phyloP scores from a whole-genome alignment of 371 early-diverging fungal genomes.

The Sanchytrium tribonematis region DNA sequence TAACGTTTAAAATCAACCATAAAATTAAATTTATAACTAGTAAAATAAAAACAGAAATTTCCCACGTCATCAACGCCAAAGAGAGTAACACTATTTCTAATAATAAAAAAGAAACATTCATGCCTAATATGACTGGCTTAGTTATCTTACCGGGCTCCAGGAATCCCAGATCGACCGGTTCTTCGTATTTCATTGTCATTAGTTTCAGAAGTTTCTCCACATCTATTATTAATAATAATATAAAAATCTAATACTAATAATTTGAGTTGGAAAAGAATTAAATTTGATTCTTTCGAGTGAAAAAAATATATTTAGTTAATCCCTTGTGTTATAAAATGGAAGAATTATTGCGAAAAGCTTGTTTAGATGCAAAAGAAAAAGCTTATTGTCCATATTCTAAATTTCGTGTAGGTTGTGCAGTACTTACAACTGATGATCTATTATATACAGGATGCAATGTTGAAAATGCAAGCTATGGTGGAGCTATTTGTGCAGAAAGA shows the following conservation, averaged over 20 bases:
- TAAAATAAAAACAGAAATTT: not conserved
- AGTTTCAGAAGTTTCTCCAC: too few relatives aligned
- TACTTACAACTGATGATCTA: slow-evolving; percentile 6
- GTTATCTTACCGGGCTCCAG: not conserved
- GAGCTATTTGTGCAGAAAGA: slow-evolving; percentile 50
- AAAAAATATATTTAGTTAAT: too few relatives aligned
- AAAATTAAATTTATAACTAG: not conserved
- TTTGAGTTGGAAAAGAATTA: too few relatives aligned
- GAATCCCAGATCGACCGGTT: not conserved
- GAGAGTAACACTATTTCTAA: not conserved
- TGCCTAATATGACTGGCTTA: not conserved
- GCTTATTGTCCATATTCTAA: slow-evolving; percentile 52
- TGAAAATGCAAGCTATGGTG: slow-evolving; percentile 44
- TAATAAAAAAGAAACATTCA: not conserved
- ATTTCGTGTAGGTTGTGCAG: slow-evolving; percentile 50
- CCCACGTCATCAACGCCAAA: not conserved
- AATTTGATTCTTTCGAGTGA: too few relatives aligned
- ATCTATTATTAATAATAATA: too few relatives aligned
- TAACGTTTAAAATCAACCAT: not conserved
- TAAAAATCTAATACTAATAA: too few relatives aligned
- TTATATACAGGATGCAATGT: slow-evolving; percentile 39
- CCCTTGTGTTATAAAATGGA: too few relatives aligned
- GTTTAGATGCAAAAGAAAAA: slow-evolving; percentile 9
- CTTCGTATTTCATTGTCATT: too few relatives aligned
- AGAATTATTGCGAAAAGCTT: not conserved